A percentile compares a stretch with the other conserved stretches of the same genome.
Evolutionary conservation across 2,329 filamentous ascomycete genomes (phyloP).

Genomic region (Elsinoe batatas): DNA sequence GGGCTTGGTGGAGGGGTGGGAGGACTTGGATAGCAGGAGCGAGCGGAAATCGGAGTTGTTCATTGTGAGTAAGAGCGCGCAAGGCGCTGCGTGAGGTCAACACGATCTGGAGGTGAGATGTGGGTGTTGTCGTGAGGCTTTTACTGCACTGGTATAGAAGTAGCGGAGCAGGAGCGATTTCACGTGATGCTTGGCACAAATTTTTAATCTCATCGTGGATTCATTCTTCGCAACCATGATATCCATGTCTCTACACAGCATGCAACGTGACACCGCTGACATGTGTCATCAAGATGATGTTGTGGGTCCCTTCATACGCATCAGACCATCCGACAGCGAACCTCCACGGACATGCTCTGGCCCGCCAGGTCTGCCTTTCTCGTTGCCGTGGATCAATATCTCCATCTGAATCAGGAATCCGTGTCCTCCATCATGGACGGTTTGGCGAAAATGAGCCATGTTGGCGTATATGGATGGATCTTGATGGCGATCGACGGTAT

Average conservation of each 20-base stretch:
- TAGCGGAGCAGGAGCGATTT: no score
- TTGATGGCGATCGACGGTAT: not conserved
- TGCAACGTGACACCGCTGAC: not conserved
- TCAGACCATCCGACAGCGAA: no score
- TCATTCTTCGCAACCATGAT: not conserved
- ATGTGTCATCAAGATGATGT: no score
- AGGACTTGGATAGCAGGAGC: slow-evolving; percentile 46
- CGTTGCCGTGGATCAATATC: not conserved
- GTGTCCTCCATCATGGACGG: not conserved
- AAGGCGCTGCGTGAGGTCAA: not conserved
- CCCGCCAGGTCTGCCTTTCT: not conserved
- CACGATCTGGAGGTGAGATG: no score
- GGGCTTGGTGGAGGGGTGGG: slow-evolving; percentile 37
- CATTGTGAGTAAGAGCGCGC: slow-evolving; percentile 44
- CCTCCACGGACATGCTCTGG: not conserved
- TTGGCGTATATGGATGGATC: not conserved
- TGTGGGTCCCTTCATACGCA: no score
- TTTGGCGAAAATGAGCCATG: not conserved
- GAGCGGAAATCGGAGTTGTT: slow-evolving; percentile 93
- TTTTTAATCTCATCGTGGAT: not conserved
- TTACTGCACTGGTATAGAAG: no score
- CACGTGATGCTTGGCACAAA: not conserved
- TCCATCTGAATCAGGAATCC: not conserved
- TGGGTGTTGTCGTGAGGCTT: no score
- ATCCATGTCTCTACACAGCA: not conserved